Evolutionary conservation across 768 basidiomycete genomes (phyloP), one percentile per base, ranked within the genome.

Genomic region (Amanita muscaria): DNA sequence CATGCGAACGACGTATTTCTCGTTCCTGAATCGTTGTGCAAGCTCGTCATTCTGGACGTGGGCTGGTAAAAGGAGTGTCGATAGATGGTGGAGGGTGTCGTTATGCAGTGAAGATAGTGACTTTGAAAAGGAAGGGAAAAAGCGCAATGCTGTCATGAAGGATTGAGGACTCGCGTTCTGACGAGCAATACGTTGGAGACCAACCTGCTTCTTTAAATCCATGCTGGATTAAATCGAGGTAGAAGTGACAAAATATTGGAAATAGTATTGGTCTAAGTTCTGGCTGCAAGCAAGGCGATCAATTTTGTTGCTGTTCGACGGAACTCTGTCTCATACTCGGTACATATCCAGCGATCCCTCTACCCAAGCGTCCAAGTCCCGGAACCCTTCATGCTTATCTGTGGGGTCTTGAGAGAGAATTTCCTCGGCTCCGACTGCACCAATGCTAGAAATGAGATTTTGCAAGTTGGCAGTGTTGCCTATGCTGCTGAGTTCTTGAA

Each of bases 241-340:
- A 97, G 59, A 97, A 97, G 63, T 99, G 91, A 40, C 88, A 90
- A 59, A 97, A 98, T 50, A 99, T 87, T 2, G 96, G 96, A 58
- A 92, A 96, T 12, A 96, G 65, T 27, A 99, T 84, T 35, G 89
- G 92, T 35, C 87, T 75, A 54, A 99, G 86, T 63, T 99, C 93
- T 44, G 90, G 89, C 87, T 98, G 59, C 15, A 42, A 25, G 33
- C 36, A 36, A 24, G 21, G 40, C 44, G 33, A 33, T 56, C 46
- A 49, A 22, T 36, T n/a, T 16, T 42, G 23, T 24, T 18, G 15
- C 23, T 35, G 22, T 14, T 11, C 16, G 19, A 33, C 41, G 2
- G 12, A 18, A 23, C 9, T 39, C 10, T 30, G 42, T 27, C 12
- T 65, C 77, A 53, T 66, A 87, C 88, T 60, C 84, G 69, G 61